Evolutionary conservation across 2,329 filamentous ascomycete species (phyloP).

Genomic region (Dactylonectria estremocensis): DNA sequence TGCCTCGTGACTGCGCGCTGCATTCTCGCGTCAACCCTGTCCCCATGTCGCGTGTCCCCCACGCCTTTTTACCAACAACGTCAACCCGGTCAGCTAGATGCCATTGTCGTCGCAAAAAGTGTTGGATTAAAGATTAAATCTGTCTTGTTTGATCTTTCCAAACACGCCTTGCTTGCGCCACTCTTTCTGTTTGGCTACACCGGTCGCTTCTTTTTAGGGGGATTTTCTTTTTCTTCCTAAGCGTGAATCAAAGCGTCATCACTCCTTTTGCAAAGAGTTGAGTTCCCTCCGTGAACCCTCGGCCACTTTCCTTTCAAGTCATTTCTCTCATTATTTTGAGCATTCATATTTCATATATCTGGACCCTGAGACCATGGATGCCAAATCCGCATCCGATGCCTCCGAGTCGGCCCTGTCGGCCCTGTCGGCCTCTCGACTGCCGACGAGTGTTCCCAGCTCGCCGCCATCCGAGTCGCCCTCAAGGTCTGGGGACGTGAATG

Average conservation of each 20-base stretch:
- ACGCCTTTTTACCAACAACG: conserved; percentile 7
- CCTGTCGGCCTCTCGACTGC: conserved; percentile 47
- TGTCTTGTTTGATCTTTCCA: conserved; percentile 7
- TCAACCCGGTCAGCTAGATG: conserved; percentile 14
- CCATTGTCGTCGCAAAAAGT: conserved; percentile 25
- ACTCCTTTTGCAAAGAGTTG: conserved; percentile 25
- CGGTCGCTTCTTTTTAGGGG: not conserved
- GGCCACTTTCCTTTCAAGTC: not conserved
- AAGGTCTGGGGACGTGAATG: conserved; percentile 39
- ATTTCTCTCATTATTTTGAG: not conserved
- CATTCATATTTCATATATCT: not conserved
- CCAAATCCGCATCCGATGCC: conserved; percentile 50
- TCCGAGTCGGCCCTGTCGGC: conserved; percentile 51
- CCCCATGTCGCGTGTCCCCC: conserved; percentile 10
- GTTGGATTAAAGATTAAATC: conserved; percentile 14
- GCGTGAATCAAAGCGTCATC: conserved; percentile 46
- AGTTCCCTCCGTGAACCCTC: conserved; percentile 12
- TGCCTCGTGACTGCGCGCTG: conserved; percentile 54
- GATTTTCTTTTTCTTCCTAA: conserved; percentile 28
- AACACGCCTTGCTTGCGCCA: not conserved
- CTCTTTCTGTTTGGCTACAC: not conserved
- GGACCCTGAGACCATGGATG: conserved; percentile 44
- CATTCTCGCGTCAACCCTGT: conserved; percentile 52
- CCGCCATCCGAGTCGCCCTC: conserved; percentile 50
- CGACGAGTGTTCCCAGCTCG: conserved; percentile 57